Conservation (phyloP, 139 green algal species). For the Closterium sp. region DNA sequence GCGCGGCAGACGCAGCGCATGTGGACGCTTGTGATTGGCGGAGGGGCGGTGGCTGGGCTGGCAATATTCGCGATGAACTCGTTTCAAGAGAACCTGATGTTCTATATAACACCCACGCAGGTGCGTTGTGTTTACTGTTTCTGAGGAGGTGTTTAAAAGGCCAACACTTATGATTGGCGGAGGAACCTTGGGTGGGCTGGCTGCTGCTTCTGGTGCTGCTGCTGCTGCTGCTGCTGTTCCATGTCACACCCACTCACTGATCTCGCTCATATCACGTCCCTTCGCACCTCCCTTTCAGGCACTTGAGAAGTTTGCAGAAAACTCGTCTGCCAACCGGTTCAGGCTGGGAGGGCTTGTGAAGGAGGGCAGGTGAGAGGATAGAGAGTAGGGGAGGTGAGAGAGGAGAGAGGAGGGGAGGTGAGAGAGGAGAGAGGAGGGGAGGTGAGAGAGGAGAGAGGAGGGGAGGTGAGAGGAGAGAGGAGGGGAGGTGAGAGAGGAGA, state of each 20-base stretch:
- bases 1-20: constrained; percentile 31
- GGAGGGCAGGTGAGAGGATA: constrained; percentile 30
- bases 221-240: too few relatives aligned
- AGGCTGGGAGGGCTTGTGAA: constrained; percentile 44
- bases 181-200: too few relatives aligned
- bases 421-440: neutral
- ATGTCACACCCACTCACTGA: too few relatives aligned
- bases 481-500: neutral
- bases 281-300: constrained; percentile 25
- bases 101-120: constrained; percentile 53
- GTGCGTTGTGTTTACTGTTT: constrained; percentile 12
- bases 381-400: too few relatives aligned
- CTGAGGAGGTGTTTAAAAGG: too few relatives aligned
- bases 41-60: constrained; percentile 30
- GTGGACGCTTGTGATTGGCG: constrained; percentile 35
- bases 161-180: too few relatives aligned
- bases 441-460: neutral
- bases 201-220: too few relatives aligned
- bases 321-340: constrained; percentile 35
- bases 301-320: constrained; percentile 30
- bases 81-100: constrained; percentile 52
- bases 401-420: neutral
- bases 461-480: neutral
- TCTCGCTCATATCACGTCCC: neutral
- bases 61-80: constrained; percentile 39